Evolutionary conservation across 179 eudicot species (phyloP).

Genomic region (Actinidia arguta): DNA sequence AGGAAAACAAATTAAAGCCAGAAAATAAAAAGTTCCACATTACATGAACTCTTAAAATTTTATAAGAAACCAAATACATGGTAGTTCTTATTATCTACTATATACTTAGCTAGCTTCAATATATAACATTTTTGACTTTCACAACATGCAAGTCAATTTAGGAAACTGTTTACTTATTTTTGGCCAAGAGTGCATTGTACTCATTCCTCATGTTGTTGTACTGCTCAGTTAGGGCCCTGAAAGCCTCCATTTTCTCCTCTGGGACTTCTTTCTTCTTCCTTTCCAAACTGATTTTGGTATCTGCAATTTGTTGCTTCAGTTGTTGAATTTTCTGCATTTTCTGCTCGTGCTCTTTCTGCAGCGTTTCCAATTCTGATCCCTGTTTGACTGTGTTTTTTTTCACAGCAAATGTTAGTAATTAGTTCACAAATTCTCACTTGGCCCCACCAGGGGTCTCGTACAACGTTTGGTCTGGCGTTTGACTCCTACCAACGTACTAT

Average conservation of each 20-base stretch:
- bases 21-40: not conserved
- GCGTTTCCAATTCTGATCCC: constrained; percentile 33
- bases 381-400: not conserved
- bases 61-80: not conserved
- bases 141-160: not conserved
- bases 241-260: constrained; percentile 33
- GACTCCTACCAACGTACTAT: no score
- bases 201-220: constrained; percentile 41
- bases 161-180: not conserved
- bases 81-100: no score
- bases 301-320: constrained; percentile 39
- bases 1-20: no score
- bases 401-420: not conserved
- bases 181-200: constrained; percentile 27
- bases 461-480: no score
- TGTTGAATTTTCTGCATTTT: constrained; percentile 40
- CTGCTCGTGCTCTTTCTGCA: constrained; percentile 36
- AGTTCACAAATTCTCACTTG: no score
- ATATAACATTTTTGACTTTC: no score
- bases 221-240: constrained; percentile 29
- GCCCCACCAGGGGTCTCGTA: no score
- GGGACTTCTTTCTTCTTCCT: constrained; percentile 26
- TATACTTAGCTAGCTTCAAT: no score
- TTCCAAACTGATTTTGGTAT: constrained; percentile 27
- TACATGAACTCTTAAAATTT: not conserved